Base-by-base conservation (phyloP, 257 asterid genomes). In the Penstemon eatonii region DNA sequence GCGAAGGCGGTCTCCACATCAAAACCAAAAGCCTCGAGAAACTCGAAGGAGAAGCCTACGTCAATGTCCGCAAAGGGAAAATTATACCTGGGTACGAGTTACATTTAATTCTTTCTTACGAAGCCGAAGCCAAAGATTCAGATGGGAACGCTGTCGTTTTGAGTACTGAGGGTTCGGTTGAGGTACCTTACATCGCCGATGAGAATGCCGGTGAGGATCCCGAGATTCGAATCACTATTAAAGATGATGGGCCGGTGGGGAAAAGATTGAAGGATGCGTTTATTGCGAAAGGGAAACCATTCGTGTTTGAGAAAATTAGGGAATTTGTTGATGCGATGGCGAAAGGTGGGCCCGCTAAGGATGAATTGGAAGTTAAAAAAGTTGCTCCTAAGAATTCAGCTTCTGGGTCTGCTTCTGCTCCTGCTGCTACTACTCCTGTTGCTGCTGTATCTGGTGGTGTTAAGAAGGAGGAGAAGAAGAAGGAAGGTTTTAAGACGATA, bases 131-230 rank as follows among this genome's bases (percentile, higher is more conserved):
- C 4, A 93, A 74, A 25, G 99, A 85, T 42, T 44, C 87, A 0
- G 92, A 85, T 0, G 89, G 93, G 0, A 71, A 33, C 37, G 38
- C 89, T 19, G 75, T 77, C 44, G 7, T 81, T 40, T 7, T 81
- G 50, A 80, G 52, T 25, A 75, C 96, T 1, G 96, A 88, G 44
- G 99, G 99, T 3, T 68, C 81, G 4, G 88, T 90, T 12, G 99
- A 93, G 19, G 70, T 89, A 8, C 99, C 99, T 0, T 93, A 93
- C 9, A 88, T 93, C 8, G 78, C 97, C 7, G 97, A 90, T 38
- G 99, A 90, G 91, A 93, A 93, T 63, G 96, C 99, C 5, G 99
- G 75, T 0, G 99, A 93, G 76, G 97, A 93, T 65, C 97, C 99
- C 6, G 91, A 93, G 51, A 55, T 84, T 41, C 76, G 81, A 76